Conservation (phyloP, 768 basidiomycete genomes). For the Phylloporus rhodoxanthus region DNA sequence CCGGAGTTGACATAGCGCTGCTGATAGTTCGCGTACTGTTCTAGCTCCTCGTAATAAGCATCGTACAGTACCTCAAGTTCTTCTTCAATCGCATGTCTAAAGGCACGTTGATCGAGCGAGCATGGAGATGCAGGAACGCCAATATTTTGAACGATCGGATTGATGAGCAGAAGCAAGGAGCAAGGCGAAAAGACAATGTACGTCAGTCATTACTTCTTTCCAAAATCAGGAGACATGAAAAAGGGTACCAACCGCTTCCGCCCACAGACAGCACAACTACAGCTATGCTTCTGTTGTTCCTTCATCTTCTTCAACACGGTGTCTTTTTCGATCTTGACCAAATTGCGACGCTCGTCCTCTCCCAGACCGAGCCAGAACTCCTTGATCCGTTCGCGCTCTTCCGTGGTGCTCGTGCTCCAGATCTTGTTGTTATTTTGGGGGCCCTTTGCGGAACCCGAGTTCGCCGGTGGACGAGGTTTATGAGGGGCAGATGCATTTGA, state of each 20-base stretch:
- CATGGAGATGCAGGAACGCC: conserved; percentile 7
- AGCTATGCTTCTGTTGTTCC: conserved; percentile 96
- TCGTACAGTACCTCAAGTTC: conserved; percentile 99
- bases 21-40: conserved; percentile 97
- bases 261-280: conserved; percentile 93
- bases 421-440: conserved; percentile 67
- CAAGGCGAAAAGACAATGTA: conserved; percentile 20
- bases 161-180: conserved; percentile 11
- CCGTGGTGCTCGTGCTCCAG: conserved; percentile 87
- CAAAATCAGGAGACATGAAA: conserved; percentile 18
- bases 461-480: conserved; percentile 27
- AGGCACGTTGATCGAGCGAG: conserved; percentile 15
- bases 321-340: conserved; percentile 98
- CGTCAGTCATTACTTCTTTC: conserved; percentile 18
- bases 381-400: conserved; percentile 96
- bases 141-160: conserved; percentile 17
- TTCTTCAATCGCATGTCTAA: conserved; percentile 95
- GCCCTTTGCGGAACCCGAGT: conserved; percentile 21
- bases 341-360: conserved; percentile 82
- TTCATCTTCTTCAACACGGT: conserved; percentile 98
- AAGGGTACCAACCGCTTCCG: conserved; percentile 78
- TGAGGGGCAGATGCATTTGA: conserved; percentile 31
- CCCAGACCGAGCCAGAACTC: conserved; percentile 95
- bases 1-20: conserved; percentile 91
- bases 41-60: conserved; percentile 99